Evolutionary conservation across 306 rosid species (phyloP), one percentile per base, ranked within the genome.

Genomic region (Canavalia ensiformis): DNA sequence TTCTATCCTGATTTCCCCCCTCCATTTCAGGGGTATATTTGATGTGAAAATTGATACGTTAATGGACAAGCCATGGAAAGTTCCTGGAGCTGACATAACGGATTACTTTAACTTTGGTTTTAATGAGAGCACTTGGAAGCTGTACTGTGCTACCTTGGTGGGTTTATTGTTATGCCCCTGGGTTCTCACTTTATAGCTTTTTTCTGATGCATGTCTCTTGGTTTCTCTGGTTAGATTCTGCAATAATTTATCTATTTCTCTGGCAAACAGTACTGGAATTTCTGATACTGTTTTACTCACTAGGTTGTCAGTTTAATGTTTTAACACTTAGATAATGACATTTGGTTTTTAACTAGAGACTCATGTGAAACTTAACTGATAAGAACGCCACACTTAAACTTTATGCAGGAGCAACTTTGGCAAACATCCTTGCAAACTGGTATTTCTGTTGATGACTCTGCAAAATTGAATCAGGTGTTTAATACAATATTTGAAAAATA

Each of bases 31-130:
- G 91, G 83, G 84, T 59, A 84, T 89, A 79, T 85, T 86, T 74
- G 90, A 89, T 62, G 86, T 89, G 31, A 88, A 88, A 74, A 78
- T 86, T 82, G 95, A 90, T 66, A 28, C 79, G 0, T 86, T 90
- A 2, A 77, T 74, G 79, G 91, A 89, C 78, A 90, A 90, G 89
- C 90, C 91, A 8, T 92, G 95, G 93, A 84, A 82, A 67, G 50
- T 55, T 84, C 82, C 88, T 55, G 91, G 90, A 81, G 89, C 77
- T 65, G 92, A 92, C 79, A 69, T 84, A 12, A 88, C 90, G 8
- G 91, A 90, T 84, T 90, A 87, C 84, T 92, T 90, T 87, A 90
- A 90, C 74, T 92, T 89, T 33, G 92, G 90, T 82, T 90, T 92
- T 81, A 66, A 85, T 7, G 97, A 92, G 82, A 88, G 84, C 47